Evolutionary conservation across 805 yeast species (phyloP).

Genomic region (Saccharomycopsis capsularis): DNA sequence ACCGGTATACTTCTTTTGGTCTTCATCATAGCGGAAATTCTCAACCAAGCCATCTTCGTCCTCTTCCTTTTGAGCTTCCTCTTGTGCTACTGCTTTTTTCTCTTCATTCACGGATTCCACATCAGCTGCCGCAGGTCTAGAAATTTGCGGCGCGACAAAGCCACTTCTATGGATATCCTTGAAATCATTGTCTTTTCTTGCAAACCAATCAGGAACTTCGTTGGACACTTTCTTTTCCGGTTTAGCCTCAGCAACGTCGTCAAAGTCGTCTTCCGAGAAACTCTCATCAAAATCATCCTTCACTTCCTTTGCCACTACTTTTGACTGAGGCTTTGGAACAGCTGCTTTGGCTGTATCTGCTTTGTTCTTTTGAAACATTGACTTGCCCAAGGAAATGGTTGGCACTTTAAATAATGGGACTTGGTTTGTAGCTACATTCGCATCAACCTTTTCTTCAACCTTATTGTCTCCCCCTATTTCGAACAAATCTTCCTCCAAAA

Average conservation of each 20-base stretch:
- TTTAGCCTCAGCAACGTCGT: slow-evolving; percentile 9
- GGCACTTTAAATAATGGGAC: slow-evolving; percentile 2
- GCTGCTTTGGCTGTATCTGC: not conserved
- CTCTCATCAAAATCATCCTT: not conserved
- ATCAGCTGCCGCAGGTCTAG: not conserved
- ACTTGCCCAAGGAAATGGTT: slow-evolving; percentile 15
- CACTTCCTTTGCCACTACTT: not conserved
- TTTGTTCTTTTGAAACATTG: slow-evolving; percentile 17
- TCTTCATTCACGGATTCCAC: not conserved
- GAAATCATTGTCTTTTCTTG: not conserved
- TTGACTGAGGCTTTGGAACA: not conserved
- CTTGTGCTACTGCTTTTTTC: no score
- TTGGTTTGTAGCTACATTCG: not conserved
- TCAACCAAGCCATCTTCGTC: slow-evolving; percentile 12
- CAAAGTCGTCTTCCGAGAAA: slow-evolving; percentile 2
- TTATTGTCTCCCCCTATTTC: slow-evolving; percentile 3
- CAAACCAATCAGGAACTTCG: slow-evolving; percentile 31
- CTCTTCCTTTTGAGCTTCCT: no score
- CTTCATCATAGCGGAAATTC: slow-evolving; percentile 8
- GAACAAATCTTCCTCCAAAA: slow-evolving; percentile 18
- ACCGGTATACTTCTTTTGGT: not conserved
- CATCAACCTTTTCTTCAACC: not conserved
- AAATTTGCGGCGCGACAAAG: no score
- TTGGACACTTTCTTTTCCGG: not conserved
- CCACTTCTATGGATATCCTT: no score